Evolutionary conservation across 2,329 filamentous ascomycete species (phyloP).

Genomic region (Grosmannia serpens): DNA sequence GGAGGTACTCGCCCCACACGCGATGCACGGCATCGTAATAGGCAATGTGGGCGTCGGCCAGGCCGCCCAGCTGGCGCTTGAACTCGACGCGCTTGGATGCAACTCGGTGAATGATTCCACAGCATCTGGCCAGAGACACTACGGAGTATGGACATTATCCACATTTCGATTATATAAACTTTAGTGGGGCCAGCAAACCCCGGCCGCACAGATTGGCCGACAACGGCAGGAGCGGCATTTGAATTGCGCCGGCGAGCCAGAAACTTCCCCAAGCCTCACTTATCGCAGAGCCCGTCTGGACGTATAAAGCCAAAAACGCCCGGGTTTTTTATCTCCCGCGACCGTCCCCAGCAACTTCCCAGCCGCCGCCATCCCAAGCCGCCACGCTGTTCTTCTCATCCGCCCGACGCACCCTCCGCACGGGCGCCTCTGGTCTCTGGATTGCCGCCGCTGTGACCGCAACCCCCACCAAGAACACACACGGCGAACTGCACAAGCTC

Average conservation of each 20-base stretch:
- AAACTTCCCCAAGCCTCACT: neutral
- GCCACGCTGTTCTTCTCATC: constrained; percentile 89
- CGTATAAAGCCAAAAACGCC: too few relatives aligned
- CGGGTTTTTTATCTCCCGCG: neutral
- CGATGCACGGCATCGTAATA: constrained; percentile 74
- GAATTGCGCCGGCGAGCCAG: neutral
- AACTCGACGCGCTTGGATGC: constrained; percentile 58
- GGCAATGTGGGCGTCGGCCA: constrained; percentile 75
- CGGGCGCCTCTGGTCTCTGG: constrained; percentile 60
- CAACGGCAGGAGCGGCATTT: neutral
- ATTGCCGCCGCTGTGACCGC: constrained; percentile 57
- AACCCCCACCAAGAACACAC: constrained; percentile 42
- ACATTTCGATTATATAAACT: neutral
- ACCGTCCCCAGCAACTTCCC: neutral
- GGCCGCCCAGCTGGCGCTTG: constrained; percentile 67
- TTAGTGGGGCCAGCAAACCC: neutral
- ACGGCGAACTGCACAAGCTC: constrained; percentile 24
- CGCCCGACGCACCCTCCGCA: constrained; percentile 65
- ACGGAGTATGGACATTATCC: neutral
- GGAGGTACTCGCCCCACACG: constrained; percentile 84
- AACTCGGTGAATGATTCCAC: too few relatives aligned
- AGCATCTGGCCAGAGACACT: too few relatives aligned
- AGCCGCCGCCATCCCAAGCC: constrained; percentile 18
- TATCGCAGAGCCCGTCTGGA: too few relatives aligned
- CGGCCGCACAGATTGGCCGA: neutral